Evolutionary conservation across 306 rosid genomes (phyloP).

Genomic region (Castanea crenata): DNA sequence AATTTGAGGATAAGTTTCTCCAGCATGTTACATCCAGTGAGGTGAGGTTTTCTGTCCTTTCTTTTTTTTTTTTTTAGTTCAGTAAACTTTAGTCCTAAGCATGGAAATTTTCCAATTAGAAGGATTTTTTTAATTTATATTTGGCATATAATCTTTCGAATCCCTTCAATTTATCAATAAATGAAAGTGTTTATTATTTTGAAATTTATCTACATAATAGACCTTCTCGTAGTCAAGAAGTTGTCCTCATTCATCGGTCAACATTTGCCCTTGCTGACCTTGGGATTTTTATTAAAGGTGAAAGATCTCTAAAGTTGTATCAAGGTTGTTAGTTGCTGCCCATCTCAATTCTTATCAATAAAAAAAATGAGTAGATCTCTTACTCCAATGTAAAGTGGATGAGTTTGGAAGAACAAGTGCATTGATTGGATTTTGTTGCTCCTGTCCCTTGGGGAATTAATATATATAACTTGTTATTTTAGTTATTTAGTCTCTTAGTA

Average conservation of each 20-base stretch:
- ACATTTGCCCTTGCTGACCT: neutral
- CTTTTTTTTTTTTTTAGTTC: neutral
- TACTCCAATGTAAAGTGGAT: neutral
- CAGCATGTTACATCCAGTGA: conserved; percentile 86
- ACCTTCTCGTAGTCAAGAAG: neutral
- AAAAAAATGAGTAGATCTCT: neutral
- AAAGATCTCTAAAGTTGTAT: neutral
- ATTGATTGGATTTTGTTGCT: conserved; percentile 2
- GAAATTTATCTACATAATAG: neutral
- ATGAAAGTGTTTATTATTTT: neutral
- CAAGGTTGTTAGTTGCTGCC: neutral
- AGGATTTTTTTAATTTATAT: neutral
- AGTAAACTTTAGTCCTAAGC: neutral
- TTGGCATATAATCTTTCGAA: too few relatives aligned
- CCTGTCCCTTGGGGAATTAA: neutral
- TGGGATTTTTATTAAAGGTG: too few relatives aligned
- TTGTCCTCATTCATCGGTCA: neutral
- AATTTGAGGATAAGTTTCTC: conserved; percentile 95
- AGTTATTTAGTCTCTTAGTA: conserved; percentile 1
- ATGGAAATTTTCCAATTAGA: neutral
- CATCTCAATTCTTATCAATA: neutral
- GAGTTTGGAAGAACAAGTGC: neutral
- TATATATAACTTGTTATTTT: neutral
- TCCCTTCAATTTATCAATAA: neutral
- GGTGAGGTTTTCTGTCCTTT: conserved; percentile 47